These are phyloP conservation scores for Coemansia sp. DNA, from an alignment of 192 early-diverging fungal genomes.

Conservation along the genomic window DNA sequence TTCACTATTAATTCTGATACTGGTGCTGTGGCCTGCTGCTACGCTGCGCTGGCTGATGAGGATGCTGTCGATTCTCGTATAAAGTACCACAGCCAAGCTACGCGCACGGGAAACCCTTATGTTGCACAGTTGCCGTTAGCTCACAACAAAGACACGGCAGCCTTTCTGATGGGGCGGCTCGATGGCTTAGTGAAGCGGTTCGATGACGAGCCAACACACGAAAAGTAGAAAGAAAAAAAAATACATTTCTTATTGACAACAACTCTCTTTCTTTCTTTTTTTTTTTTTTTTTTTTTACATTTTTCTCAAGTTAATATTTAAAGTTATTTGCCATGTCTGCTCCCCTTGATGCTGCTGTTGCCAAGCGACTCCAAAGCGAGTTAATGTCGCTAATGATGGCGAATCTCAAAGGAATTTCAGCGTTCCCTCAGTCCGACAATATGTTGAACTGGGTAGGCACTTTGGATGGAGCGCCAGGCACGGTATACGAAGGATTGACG, in stretches of 20 bases:
- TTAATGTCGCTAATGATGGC: conserved; percentile 70
- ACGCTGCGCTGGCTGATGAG: conserved; percentile 15
- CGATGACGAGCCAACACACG: background rate
- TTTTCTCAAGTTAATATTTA: too few relatives aligned
- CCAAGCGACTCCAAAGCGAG: conserved; percentile 60
- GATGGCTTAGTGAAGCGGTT: conserved; percentile 23
- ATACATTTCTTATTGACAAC: background rate
- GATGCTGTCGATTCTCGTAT: conserved; percentile 22
- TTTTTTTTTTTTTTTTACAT: conserved; percentile 1
- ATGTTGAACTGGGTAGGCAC: conserved; percentile 81
- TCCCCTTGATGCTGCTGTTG: conserved; percentile 33
- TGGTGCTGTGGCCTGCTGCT: conserved; percentile 19
- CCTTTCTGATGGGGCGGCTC: conserved; percentile 25
- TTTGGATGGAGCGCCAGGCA: conserved; percentile 87
- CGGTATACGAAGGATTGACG: conserved; percentile 90
- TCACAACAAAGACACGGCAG: background rate
- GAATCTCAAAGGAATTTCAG: conserved; percentile 62
- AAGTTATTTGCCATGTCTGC: too few relatives aligned
- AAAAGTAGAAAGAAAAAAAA: background rate
- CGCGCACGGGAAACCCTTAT: conserved; percentile 21
- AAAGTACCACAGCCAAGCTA: conserved; percentile 44
- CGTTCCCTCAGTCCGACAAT: conserved; percentile 68
- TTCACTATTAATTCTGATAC: conserved; percentile 41
- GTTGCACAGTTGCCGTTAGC: conserved; percentile 21
- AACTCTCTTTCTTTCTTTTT: background rate